Base-by-base conservation (phyloP, 2,329 filamentous ascomycete genomes). In the Fusarium sp. region DNA sequence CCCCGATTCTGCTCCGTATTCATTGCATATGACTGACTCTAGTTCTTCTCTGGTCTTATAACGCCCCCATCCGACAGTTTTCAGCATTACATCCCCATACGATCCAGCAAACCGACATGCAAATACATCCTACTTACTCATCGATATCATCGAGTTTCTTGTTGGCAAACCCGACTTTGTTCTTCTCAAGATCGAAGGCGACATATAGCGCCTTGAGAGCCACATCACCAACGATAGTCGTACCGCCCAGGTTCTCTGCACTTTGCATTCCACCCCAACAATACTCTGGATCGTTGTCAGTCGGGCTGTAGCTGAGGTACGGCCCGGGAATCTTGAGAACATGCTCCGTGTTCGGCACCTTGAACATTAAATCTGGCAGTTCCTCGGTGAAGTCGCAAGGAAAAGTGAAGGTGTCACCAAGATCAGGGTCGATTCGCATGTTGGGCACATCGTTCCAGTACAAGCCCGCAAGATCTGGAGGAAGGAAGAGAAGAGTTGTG, bases 201-300 rank as follows among this genome's bases (percentile, higher is more conserved):
- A 91, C 88, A 75, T 91, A 94, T 67, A 92, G 83, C 57, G 87
- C 87, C 86, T 96, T 96, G 70, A 96, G 84, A 81, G 94, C 92
- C 57, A 92, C 84, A 64, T 94, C 92, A 11, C 93, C 93, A 57
- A 94, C 86, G 74, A 97, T 93, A 57, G 85, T 88, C 67, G 90
- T 84, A 3, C 76, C 74, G 50, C 47, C 47, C 26, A 82, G 71
- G 26, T 74, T 75, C 16, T 78, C 79, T 42, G 82, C 78, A 34
- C 80, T 83, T 83, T 96, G 93, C 67, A 97, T 86, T 49, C 92
- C 93, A 57, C 92, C 92, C 77, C 88, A 94, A 83, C 93, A 96
- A 57, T 77, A 83, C 30, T 83, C 83, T 4, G 80, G 80, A 12
- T 83, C 82, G 16, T 83, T 79, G 13, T 83, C 77, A 26, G 84